Evolutionary conservation across 1,284 basidiomycete genomes (phyloP), one percentile per base, ranked within the genome.

Genomic region (Lentinula novae-zelandiae): DNA sequence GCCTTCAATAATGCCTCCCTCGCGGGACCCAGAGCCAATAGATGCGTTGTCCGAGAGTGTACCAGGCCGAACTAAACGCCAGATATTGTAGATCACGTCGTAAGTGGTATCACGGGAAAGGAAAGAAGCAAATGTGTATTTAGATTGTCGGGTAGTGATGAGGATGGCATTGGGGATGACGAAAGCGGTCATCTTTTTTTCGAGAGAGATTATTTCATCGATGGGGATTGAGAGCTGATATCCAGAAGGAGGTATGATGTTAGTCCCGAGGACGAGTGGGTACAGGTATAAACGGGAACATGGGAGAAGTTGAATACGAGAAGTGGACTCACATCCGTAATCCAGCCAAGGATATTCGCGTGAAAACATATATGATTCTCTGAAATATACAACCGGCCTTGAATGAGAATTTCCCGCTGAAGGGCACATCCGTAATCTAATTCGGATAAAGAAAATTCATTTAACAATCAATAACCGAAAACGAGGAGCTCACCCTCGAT

Each of bases 361-460:
- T 99, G 93, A 79, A 99, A 99, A 76, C 94, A 98, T 15, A 98
- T 84, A 71, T 98, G 96, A 74, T 98, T 96, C 75, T 99, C 97
- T 1, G 96, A 98, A 27, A 99, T 93, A 75, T 99, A 99, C 57
- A 99, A 73, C 3, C 96, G 84, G 3, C 96, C 96, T 79, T 99
- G 96, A 36, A 98, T 92, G 33, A 99, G 81, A 66, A 99, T 98
- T 73, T 99, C 97, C 58, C 95, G 87, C 70, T 97, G 94, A 12
- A 98, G 74, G 0, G 96, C 97, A 72, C 97, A 99, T 2, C 96
- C 96, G 68, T 99, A 99, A 73, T 98, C 96, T 97, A 34, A 33
- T 36, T 40, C 62, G 53, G 67, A 62, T n/a, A 53, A 4, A 20
- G 39, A 58, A 50, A 64, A 33, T 38, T 51, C 17, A 36, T 57